A percentile compares a stretch with the other conserved stretches of the same genome.
Conservation (phyloP, 371 early-diverging fungal species). For the Polyrhizophydium stewartii region DNA sequence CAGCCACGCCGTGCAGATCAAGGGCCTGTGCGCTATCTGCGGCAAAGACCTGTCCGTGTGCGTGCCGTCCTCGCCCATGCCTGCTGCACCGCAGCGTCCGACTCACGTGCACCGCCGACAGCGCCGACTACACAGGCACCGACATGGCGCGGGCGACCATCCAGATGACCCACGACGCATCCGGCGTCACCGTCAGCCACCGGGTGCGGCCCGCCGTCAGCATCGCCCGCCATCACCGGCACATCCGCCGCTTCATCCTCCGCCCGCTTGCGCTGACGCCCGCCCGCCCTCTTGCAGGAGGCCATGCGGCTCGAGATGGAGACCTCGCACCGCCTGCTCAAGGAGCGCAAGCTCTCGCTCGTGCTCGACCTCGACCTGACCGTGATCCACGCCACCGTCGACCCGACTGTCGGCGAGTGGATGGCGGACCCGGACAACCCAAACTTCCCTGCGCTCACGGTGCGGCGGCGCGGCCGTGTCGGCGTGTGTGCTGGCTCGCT, state of each 20-base stretch:
- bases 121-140: constrained; percentile 27
- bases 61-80: background rate
- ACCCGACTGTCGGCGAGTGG: constrained; percentile 77
- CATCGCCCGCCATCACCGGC: too few species aligned
- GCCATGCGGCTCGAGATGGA: constrained; percentile 74
- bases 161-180: constrained; percentile 73
- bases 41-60: constrained; percentile 60
- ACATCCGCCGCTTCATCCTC: too few species aligned
- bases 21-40: constrained; percentile 81
- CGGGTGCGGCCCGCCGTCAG: constrained; percentile 18
- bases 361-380: constrained; percentile 99
- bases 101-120: background rate
- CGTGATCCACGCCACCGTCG: constrained; percentile 93
- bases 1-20: constrained; percentile 73
- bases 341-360: constrained; percentile 77
- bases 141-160: constrained; percentile 52
- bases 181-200: constrained; percentile 58
- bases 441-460: constrained; percentile 50
- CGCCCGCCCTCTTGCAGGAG: constrained; percentile 46
- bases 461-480: constrained; percentile 5
- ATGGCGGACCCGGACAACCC: constrained; percentile 65
- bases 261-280: too few species aligned
- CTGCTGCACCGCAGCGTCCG: background rate
- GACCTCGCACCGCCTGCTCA: constrained; percentile 61
- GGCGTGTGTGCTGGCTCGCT: background rate